Percentiles rank a stretch among this genome's conserved stretches.
These are phyloP conservation scores for Candida sithepensis DNA, from an alignment of 805 yeast species.

Conservation along the genomic window DNA sequence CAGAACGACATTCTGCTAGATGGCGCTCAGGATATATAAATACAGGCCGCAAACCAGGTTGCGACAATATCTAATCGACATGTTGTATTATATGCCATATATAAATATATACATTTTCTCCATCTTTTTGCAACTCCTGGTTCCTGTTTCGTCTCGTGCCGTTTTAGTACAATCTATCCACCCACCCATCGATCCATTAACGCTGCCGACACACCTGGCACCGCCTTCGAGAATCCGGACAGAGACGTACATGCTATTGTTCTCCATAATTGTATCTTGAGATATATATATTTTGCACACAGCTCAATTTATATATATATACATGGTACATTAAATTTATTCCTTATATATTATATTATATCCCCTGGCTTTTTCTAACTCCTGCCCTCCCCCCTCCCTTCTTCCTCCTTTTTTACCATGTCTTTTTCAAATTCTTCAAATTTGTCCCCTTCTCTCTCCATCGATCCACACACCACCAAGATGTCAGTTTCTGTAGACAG, in stretches of 20 bases:
- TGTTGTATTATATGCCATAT: no score
- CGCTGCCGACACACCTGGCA: neutral
- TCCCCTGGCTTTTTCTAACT: no score
- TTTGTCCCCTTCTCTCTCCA: neutral
- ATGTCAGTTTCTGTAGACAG: slow-evolving; percentile 11
- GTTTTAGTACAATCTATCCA: neutral
- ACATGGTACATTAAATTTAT: no score
- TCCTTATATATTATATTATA: no score
- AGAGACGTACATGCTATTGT: neutral
- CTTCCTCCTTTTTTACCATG: neutral
- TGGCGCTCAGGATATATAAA: no score
- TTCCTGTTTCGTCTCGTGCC: neutral
- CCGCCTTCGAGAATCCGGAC: no score
- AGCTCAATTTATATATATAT: no score
- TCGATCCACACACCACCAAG: neutral
- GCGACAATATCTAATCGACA: no score
- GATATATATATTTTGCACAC: no score
- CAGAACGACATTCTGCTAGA: no score
- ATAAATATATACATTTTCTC: neutral
- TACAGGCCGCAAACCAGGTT: no score
- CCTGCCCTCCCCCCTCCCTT: neutral
- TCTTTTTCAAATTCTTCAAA: neutral
- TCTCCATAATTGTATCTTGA: neutral
- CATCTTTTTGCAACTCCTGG: neutral
- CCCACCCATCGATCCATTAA: no score